phyloP scores from a whole-genome alignment of 192 early-diverging fungal species.

The Gamsiella multidivaricata region DNA sequence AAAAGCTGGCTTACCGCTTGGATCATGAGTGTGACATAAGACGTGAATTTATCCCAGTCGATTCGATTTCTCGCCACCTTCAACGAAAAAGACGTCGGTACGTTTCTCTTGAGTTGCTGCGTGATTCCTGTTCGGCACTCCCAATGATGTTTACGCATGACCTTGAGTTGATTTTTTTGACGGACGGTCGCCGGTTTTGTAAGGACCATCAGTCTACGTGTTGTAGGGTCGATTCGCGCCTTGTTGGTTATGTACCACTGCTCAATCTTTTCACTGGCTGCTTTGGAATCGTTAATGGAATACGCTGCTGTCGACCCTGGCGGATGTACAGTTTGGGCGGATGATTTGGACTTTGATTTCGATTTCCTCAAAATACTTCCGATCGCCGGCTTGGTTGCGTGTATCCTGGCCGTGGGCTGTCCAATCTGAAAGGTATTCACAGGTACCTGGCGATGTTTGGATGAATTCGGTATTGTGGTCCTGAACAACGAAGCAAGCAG shows the following conservation, averaged over 20 bases:
- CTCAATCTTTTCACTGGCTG: slow-evolving; percentile 26
- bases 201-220: slow-evolving; percentile 26
- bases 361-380: not conserved
- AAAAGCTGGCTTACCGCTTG: slow-evolving; percentile 30
- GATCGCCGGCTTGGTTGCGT: too few relatives aligned
- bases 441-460: not conserved
- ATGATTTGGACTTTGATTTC: not conserved
- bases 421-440: not conserved
- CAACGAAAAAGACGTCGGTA: slow-evolving; percentile 23
- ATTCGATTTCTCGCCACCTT: slow-evolving; percentile 30
- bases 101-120: slow-evolving; percentile 3
- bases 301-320: not conserved
- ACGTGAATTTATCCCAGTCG: slow-evolving; percentile 27
- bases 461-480: slow-evolving; percentile 9
- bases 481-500: slow-evolving; percentile 29
- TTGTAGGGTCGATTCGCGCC: slow-evolving; percentile 13
- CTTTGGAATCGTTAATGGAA: slow-evolving; percentile 7
- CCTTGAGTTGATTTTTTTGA: slow-evolving; percentile 30
- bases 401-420: too few relatives aligned
- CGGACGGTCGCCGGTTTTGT: slow-evolving; percentile 31
- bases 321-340: not conserved
- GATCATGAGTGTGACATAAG: slow-evolving; percentile 41
- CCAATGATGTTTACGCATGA: slow-evolving; percentile 49
- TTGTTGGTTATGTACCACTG: slow-evolving; percentile 49
- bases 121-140: slow-evolving; percentile 25